phyloP scores from a whole-genome alignment of 805 yeast species.

The Komagataella mondaviorum region DNA sequence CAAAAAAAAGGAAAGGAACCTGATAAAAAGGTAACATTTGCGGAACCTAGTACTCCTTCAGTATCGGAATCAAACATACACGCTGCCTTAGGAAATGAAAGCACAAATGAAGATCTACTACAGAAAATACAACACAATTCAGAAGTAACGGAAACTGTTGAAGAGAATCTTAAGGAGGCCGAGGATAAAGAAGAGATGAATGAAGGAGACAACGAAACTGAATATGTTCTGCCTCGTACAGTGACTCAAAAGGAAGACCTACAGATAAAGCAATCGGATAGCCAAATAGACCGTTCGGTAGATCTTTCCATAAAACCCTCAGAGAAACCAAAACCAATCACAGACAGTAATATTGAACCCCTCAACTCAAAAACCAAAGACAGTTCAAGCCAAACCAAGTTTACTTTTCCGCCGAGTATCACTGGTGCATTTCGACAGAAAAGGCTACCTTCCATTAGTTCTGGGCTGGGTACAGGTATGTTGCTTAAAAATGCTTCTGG shows the following conservation, averaged over 20 bases:
- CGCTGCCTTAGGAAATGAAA: background rate
- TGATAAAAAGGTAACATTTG: background rate
- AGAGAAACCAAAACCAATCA: background rate
- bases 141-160: background rate
- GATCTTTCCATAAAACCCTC: background rate
- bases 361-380: background rate
- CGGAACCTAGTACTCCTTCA: background rate
- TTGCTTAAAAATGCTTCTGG: slow-evolving; percentile 4
- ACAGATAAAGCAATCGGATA: background rate
- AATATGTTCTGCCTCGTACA: background rate
- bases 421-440: slow-evolving; percentile 1
- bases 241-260: background rate
- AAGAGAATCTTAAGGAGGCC: background rate
- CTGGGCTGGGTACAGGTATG: slow-evolving; percentile 5
- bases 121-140: background rate
- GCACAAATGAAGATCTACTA: background rate
- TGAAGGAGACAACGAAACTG: background rate
- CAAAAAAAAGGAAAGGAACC: background rate
- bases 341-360: background rate
- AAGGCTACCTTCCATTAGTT: slow-evolving; percentile 7
- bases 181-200: background rate
- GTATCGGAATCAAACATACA: background rate
- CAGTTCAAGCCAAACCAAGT: background rate
- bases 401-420: background rate
- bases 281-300: background rate